Percentiles rank a stretch among this genome's conserved stretches.
Conservation (phyloP, 2,329 filamentous ascomycete species). For the Gnomoniopsis sp. region DNA sequence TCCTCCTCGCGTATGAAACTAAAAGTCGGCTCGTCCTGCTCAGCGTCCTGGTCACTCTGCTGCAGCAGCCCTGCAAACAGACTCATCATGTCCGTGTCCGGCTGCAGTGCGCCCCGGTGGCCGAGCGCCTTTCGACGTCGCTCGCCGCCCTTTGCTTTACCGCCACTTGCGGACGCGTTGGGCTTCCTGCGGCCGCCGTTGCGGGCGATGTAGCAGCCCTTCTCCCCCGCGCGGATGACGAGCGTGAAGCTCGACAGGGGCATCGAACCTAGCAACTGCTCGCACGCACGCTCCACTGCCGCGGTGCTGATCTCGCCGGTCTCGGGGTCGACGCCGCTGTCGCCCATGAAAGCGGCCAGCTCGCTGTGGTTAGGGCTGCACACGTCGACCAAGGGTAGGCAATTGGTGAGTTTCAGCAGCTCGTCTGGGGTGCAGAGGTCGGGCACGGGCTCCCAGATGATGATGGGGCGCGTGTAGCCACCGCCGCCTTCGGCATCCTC, state of each 20-base stretch:
- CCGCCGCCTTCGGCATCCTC: conserved; percentile 23
- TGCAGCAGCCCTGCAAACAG: conserved; percentile 57
- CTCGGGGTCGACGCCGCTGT: conserved; percentile 48
- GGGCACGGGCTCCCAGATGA: conserved; percentile 95
- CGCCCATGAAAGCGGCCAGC: conserved; percentile 79
- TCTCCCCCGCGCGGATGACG: conserved; percentile 68
- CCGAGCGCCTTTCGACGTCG: conserved; percentile 40
- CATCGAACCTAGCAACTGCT: conserved; percentile 62
- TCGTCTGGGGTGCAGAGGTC: conserved; percentile 75
- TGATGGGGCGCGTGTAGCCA: conserved; percentile 59
- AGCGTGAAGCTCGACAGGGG: conserved; percentile 63
- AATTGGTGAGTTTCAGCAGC: conserved; percentile 61
- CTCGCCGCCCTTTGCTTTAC: conserved; percentile 26
- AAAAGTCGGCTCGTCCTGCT: conserved; percentile 47
- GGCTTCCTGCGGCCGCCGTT: conserved; percentile 45
- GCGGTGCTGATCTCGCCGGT: conserved; percentile 51
- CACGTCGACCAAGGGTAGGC: conserved; percentile 58
- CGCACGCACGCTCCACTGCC: conserved; percentile 56
- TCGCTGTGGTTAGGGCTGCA: conserved; percentile 84
- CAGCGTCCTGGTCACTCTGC: conserved; percentile 42
- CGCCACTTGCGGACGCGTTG: conserved; percentile 32
- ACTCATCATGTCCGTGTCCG: conserved; percentile 61
- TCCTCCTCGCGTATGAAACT: conserved; percentile 25
- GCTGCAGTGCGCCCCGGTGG: conserved; percentile 49
- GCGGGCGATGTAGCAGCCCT: conserved; percentile 64